Conservation (phyloP, 257 asterid species). For the Paraleonurus japonicus region DNA sequence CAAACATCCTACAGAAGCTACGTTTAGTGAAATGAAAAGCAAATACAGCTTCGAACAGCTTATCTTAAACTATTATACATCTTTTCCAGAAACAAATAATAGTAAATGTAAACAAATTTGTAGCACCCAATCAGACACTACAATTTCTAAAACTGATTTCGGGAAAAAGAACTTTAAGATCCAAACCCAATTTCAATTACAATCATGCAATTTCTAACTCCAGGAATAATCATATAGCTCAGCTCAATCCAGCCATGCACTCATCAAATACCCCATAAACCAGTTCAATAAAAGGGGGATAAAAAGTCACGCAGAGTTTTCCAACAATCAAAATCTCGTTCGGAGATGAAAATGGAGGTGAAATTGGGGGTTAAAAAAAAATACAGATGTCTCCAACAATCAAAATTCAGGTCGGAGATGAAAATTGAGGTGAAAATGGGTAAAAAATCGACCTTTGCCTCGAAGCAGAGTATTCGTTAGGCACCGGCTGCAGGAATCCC, state of each 20-base stretch:
- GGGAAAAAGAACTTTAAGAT: background rate
- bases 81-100: background rate
- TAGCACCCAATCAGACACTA: background rate
- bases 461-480: slow-evolving; percentile 28
- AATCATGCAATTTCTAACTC: slow-evolving; percentile 16
- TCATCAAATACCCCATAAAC: slow-evolving; percentile 7
- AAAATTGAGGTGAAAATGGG: slow-evolving; percentile 28
- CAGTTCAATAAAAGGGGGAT: slow-evolving; percentile 1
- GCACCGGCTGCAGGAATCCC: slow-evolving; percentile 35
- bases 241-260: slow-evolving; percentile 18
- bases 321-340: slow-evolving; percentile 26
- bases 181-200: slow-evolving; percentile 17
- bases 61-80: background rate
- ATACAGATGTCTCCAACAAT: background rate
- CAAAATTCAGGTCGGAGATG: slow-evolving; percentile 28
- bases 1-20: background rate
- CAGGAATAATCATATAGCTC: slow-evolving; percentile 22
- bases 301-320: background rate
- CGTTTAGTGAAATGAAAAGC: background rate
- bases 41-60: background rate
- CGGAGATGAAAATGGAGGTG: slow-evolving; percentile 26
- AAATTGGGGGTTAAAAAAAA: background rate
- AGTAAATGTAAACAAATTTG: background rate
- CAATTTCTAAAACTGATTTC: slow-evolving; percentile 7
- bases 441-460: slow-evolving; percentile 44